A percentile compares a stretch with the other conserved stretches of the same genome.
Conservation (phyloP, 768 basidiomycete genomes). For the Termitomyces titanicus region DNA sequence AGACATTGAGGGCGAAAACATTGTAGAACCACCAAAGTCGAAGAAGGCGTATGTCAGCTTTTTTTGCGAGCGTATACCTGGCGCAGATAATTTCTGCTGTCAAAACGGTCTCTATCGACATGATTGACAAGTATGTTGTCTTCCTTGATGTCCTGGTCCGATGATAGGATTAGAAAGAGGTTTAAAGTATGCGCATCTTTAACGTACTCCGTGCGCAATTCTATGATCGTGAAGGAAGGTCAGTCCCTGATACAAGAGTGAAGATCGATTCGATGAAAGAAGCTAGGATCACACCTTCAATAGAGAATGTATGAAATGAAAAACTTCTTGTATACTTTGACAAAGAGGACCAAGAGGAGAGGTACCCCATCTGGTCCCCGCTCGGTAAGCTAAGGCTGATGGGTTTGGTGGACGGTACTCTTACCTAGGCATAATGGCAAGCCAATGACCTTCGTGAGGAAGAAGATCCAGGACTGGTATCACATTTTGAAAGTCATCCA, state of each 20-base stretch:
- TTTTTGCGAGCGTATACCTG: conserved; percentile 8
- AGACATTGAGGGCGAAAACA: conserved; percentile 11
- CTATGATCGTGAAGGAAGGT: conserved; percentile 14
- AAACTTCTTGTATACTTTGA: too few relatives aligned
- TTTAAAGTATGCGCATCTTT: too few relatives aligned
- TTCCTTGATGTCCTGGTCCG: conserved; percentile 13
- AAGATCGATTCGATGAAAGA: too few relatives aligned
- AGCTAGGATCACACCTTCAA: conserved; percentile 15
- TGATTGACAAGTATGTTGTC: conserved; percentile 7
- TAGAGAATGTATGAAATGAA: conserved; percentile 6
- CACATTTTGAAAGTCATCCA: conserved; percentile 5
- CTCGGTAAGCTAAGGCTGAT: not conserved
- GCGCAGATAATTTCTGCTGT: not conserved
- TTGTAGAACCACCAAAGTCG: conserved; percentile 16
- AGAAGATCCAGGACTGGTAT: conserved; percentile 21
- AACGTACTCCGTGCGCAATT: conserved; percentile 19
- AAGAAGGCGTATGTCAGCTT: conserved; percentile 18
- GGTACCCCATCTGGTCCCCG: conserved; percentile 3
- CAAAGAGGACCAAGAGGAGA: conserved; percentile 13
- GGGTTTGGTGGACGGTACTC: too few relatives aligned
- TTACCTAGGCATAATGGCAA: conserved; percentile 27
- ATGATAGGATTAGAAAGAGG: not conserved
- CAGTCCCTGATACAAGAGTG: conserved; percentile 8
- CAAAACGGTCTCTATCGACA: not conserved
- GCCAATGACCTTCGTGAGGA: conserved; percentile 16